Conservation (phyloP, 108 stramenopile species). For the Aurantiochytrium sp. region DNA sequence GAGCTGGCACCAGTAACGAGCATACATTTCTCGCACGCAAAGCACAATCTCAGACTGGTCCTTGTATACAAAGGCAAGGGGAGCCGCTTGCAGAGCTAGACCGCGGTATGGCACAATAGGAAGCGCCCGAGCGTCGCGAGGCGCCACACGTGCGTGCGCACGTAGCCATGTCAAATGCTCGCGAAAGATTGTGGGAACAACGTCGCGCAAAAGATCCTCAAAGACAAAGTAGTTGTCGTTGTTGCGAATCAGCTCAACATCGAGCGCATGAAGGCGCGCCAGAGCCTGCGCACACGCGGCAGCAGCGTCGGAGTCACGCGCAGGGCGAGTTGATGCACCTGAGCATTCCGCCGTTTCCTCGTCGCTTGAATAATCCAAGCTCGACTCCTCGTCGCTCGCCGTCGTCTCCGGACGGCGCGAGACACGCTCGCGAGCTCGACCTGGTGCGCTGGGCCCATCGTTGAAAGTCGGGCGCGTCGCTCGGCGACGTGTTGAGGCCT, state of each 20-base stretch:
- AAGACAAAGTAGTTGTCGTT: constrained; percentile 15
- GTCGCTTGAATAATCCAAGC: background rate
- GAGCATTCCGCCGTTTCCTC: background rate
- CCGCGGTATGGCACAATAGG: background rate
- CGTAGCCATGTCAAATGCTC: background rate
- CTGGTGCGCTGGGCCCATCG: background rate
- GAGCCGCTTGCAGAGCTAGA: background rate
- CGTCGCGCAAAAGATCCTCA: background rate
- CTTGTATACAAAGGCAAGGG: background rate
- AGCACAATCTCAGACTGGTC: background rate
- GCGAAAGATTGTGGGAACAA: background rate
- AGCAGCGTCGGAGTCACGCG: background rate
- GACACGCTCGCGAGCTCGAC: background rate
- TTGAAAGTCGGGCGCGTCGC: background rate
- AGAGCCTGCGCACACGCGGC: background rate
- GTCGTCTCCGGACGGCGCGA: background rate
- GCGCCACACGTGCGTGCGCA: background rate
- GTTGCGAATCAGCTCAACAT: background rate
- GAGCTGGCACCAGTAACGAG: background rate
- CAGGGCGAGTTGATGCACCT: background rate
- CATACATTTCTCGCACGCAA: background rate
- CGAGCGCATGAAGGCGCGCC: background rate
- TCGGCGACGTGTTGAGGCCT: background rate
- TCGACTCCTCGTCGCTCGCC: background rate
- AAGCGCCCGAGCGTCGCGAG: background rate